These are phyloP conservation scores for Monilinia fructigena DNA, from an alignment of 2,329 filamentous ascomycete species.

Conservation along the genomic window DNA sequence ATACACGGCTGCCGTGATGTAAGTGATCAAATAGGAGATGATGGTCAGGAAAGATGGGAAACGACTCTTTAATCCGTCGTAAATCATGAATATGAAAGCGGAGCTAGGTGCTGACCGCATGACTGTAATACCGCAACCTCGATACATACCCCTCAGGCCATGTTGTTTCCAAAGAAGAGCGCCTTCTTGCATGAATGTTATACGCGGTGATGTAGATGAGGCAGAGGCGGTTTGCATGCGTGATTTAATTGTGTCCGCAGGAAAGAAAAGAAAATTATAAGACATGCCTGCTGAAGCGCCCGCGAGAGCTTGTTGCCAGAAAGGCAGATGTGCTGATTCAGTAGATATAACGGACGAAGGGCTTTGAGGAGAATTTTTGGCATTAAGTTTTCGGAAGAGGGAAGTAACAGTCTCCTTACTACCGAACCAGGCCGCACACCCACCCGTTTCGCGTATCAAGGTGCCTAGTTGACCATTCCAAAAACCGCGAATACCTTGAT, in stretches of 20 bases:
- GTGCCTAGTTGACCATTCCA: constrained; percentile 96
- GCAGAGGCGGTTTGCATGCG: constrained; percentile 89
- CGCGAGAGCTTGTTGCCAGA: constrained; percentile 85
- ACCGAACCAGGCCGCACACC: constrained; percentile 93
- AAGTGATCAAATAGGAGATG: background rate
- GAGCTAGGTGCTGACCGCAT: constrained; percentile 86
- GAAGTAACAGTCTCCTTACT: constrained; percentile 76
- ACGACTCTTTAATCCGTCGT: constrained; percentile 73
- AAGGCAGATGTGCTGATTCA: constrained; percentile 58
- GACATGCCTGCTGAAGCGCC: constrained; percentile 86
- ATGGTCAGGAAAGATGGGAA: constrained; percentile 18
- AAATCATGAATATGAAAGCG: constrained; percentile 97
- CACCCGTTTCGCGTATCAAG: constrained; percentile 88
- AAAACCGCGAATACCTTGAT: constrained; percentile 81
- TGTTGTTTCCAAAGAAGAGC: constrained; percentile 75
- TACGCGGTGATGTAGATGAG: constrained; percentile 45
- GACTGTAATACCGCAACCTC: constrained; percentile 93
- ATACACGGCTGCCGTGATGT: background rate
- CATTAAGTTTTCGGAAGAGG: constrained; percentile 45
- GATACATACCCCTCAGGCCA: constrained; percentile 81
- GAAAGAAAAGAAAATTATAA: constrained; percentile 97
- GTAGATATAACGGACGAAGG: constrained; percentile 13
- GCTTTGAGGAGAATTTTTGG: constrained; percentile 39
- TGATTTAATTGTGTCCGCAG: constrained; percentile 95
- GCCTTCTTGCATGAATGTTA: constrained; percentile 72